Conservation (phyloP, 1,284 basidiomycete genomes). For the Flammula alnicola region DNA sequence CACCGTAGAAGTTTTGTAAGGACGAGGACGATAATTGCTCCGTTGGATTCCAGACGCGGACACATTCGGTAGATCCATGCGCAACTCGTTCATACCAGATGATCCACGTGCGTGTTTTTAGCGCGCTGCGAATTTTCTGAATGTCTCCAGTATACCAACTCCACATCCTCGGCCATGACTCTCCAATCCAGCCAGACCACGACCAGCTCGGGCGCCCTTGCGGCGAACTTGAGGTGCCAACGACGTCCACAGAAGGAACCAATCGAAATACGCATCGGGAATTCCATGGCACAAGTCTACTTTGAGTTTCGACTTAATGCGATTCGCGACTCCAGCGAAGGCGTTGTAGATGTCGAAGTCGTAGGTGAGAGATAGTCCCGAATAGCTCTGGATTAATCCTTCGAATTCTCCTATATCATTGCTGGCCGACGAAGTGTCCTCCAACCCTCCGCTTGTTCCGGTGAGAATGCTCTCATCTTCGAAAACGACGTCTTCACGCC, state of each 20-base stretch:
- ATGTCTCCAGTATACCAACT: neutral
- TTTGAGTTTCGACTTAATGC: conserved; percentile 6
- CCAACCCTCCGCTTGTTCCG: neutral
- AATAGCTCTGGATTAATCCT: conserved; percentile 5
- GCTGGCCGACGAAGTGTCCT: neutral
- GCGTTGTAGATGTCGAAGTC: conserved; percentile 16
- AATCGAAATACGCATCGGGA: conserved; percentile 18
- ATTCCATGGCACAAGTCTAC: conserved; percentile 14
- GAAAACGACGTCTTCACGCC: conserved; percentile 11
- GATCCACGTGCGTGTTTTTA: conserved; percentile 7
- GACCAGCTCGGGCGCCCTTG: conserved; percentile 16
- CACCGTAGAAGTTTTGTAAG: conserved; percentile 10
- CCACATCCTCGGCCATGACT: neutral
- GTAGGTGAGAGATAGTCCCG: conserved; percentile 1
- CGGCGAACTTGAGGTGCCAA: conserved; percentile 1
- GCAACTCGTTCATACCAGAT: conserved; percentile 11
- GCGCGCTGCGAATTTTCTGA: neutral
- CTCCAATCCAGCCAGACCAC: conserved; percentile 16
- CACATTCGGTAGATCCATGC: conserved; percentile 10
- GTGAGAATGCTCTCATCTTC: too few relatives aligned
- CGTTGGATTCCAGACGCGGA: conserved; percentile 8
- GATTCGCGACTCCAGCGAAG: conserved; percentile 13
- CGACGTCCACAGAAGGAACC: conserved; percentile 18
- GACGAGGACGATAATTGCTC: neutral
- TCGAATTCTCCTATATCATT: conserved; percentile 10